Conservation (phyloP, 1,139 yeast genomes). For the Scheffersomyces illinoinensis region DNA sequence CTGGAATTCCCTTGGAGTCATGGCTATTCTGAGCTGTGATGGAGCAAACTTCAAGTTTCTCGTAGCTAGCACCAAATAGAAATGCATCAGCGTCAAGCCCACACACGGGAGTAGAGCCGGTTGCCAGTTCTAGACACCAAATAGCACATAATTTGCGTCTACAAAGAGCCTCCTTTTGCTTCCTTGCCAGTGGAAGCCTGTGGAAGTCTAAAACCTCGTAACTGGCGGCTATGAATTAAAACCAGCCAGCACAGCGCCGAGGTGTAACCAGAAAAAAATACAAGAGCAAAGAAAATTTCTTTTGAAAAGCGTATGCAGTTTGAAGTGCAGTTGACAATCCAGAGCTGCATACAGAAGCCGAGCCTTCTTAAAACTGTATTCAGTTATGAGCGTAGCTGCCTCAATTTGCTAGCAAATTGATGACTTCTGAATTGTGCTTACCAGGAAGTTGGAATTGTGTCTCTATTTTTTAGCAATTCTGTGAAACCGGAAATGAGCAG, state of each 20-base stretch:
- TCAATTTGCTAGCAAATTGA: background rate
- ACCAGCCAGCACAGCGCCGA: background rate
- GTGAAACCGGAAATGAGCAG: background rate
- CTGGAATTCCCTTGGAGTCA: background rate
- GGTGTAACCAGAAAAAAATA: background rate
- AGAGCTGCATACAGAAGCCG: background rate
- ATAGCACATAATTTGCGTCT: background rate
- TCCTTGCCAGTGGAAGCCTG: background rate
- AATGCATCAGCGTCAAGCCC: background rate
- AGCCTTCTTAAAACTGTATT: background rate
- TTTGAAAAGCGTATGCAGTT: background rate
- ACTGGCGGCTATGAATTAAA: background rate
- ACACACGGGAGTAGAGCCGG: background rate
- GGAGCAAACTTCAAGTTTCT: background rate
- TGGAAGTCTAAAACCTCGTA: background rate
- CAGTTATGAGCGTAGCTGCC: background rate
- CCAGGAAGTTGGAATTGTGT: background rate
- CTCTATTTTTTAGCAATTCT: background rate
- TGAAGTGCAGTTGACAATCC: background rate
- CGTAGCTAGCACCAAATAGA: background rate
- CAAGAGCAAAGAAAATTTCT: background rate
- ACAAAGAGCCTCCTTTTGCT: background rate
- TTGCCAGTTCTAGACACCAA: background rate
- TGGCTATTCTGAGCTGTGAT: background rate
- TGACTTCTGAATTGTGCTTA: background rate